A percentile compares a stretch with the other conserved stretches of the same genome.
These are phyloP conservation scores for Leavenworthia alabamica DNA, from an alignment of 345 rosid genomes.

Conservation along the genomic window DNA sequence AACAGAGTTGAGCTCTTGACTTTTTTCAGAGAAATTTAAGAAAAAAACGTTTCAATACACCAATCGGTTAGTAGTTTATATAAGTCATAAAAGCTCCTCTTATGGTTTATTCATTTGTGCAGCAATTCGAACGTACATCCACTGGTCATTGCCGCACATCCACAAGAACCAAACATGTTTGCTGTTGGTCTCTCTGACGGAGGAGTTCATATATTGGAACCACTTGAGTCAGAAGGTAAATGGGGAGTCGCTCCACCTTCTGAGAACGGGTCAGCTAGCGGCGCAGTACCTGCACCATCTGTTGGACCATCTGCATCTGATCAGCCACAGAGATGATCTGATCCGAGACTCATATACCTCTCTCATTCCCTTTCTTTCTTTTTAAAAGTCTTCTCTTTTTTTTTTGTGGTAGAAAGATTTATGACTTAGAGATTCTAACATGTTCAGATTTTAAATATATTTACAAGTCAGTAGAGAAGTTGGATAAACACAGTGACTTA, in stretches of 20 bases:
- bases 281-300: slow-evolving; percentile 47
- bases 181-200: slow-evolving; percentile 94
- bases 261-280: slow-evolving; percentile 83
- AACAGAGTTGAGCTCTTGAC: slow-evolving; percentile 7
- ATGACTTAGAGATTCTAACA: slow-evolving; percentile 27
- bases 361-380: neutral
- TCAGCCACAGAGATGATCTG: slow-evolving; percentile 72
- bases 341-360: neutral
- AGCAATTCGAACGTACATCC: slow-evolving; percentile 82
- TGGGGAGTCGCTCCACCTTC: slow-evolving; percentile 89
- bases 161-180: slow-evolving; percentile 89
- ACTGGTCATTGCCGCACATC: slow-evolving; percentile 90
- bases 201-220: slow-evolving; percentile 90
- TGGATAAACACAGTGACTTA: neutral
- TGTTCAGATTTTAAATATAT: slow-evolving; percentile 29
- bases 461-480: neutral
- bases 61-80: neutral
- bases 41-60: neutral
- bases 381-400: too few species aligned
- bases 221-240: slow-evolving; percentile 86
- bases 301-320: slow-evolving; percentile 78
- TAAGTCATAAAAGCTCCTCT: neutral
- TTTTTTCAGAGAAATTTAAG: neutral
- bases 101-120: slow-evolving; percentile 27
- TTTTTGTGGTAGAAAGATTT: too few species aligned